A percentile compares a stretch with the other conserved stretches of the same genome.
phyloP scores from a whole-genome alignment of 352 stramenopile species.

The Pythium phragmiticola region DNA sequence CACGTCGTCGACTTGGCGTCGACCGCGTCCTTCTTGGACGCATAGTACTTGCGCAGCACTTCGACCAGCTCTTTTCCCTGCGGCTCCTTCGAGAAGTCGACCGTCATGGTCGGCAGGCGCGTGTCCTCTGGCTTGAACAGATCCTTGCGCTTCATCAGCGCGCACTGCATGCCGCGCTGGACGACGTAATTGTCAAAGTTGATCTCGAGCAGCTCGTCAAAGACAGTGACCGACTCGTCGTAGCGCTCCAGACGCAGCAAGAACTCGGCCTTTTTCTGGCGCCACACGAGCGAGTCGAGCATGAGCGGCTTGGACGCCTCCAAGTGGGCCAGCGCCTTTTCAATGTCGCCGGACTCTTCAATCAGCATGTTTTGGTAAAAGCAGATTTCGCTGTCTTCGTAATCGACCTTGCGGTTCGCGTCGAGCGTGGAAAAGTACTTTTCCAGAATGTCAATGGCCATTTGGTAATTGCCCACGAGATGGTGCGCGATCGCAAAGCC shows the following conservation, averaged over 20 bases:
- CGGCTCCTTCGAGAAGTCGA: constrained; percentile 50
- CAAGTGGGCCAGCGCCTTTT: constrained; percentile 84
- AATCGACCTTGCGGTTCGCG: constrained; percentile 54
- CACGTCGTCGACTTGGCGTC: constrained; percentile 79
- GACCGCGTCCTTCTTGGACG: constrained; percentile 37
- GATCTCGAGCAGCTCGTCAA: constrained; percentile 73
- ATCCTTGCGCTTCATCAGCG: constrained; percentile 58
- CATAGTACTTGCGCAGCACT: constrained; percentile 58
- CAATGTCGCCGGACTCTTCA: constrained; percentile 87
- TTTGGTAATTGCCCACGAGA: constrained; percentile 90
- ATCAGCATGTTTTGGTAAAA: constrained; percentile 96
- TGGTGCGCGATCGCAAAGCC: constrained; percentile 96
- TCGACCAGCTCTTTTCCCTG: constrained; percentile 44
- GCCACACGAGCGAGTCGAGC: constrained; percentile 72
- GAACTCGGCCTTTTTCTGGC: constrained; percentile 75
- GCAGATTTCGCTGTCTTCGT: constrained; percentile 96
- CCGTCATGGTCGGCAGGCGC: constrained; percentile 41
- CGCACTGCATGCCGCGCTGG: constrained; percentile 84
- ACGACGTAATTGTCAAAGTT: constrained; percentile 92
- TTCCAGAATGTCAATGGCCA: constrained; percentile 95
- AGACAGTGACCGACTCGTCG: constrained; percentile 65
- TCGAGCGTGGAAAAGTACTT: constrained; percentile 93
- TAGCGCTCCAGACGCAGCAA: constrained; percentile 62
- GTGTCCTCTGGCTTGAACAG: constrained; percentile 47
- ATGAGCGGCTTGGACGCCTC: constrained; percentile 74